Percentiles rank a stretch among this genome's conserved stretches.
These are phyloP conservation scores for Colletotrichum sp. DNA, from an alignment of 2,329 filamentous ascomycete species.

Conservation along the genomic window DNA sequence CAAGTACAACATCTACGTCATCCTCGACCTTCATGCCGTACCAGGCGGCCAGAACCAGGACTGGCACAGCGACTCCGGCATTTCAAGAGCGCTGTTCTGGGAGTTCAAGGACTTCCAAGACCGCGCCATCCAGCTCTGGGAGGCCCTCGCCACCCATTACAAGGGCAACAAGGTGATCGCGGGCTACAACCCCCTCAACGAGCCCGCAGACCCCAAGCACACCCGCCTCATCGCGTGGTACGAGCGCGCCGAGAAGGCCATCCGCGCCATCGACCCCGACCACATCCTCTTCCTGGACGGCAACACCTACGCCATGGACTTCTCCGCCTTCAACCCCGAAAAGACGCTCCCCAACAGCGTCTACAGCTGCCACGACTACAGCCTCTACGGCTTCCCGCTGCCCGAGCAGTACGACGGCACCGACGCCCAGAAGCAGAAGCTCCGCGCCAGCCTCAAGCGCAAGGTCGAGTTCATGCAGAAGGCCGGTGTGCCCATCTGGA, in stretches of 20 bases:
- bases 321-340: conserved; percentile 42
- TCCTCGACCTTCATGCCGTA: conserved; percentile 49
- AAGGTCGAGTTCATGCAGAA: conserved; percentile 49
- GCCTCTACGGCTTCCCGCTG: conserved; percentile 52
- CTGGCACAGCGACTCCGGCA: conserved; percentile 48
- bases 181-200: conserved; percentile 39
- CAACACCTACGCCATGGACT: conserved; percentile 57
- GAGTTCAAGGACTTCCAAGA: conserved; percentile 52
- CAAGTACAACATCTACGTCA: conserved; percentile 46
- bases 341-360: conserved; percentile 51
- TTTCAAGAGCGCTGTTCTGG: conserved; percentile 47
- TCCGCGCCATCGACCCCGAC: conserved; percentile 40
- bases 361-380: conserved; percentile 60
- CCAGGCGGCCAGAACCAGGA: conserved; percentile 53
- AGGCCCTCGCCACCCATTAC: conserved; percentile 45
- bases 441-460: conserved; percentile 43
- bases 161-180: conserved; percentile 46
- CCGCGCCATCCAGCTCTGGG: conserved; percentile 48
- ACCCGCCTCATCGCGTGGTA: conserved; percentile 39
- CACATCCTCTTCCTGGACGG: conserved; percentile 51
- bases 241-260: conserved; percentile 34
- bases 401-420: conserved; percentile 44
- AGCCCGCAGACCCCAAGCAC: conserved; percentile 27
- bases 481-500: conserved; percentile 49
- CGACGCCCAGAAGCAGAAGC: conserved; percentile 43